Evolutionary conservation across 140 eudicot species (phyloP).

Genomic region (Flaveria floridana): DNA sequence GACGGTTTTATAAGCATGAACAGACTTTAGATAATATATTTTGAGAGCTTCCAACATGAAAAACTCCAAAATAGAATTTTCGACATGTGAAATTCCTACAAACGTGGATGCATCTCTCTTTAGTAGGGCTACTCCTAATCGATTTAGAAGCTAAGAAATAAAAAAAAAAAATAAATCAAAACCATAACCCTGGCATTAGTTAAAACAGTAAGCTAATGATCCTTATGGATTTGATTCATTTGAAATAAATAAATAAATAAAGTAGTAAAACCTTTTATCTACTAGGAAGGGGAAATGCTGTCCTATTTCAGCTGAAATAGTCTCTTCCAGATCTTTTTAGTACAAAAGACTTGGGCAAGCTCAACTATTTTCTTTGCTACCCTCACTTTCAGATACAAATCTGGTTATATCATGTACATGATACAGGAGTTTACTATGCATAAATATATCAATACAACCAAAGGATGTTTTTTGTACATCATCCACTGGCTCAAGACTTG

Average conservation of each 20-base stretch:
- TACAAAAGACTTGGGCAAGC: background rate
- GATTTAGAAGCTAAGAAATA: background rate
- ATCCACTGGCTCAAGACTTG: background rate
- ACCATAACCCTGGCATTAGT: background rate
- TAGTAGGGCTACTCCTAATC: background rate
- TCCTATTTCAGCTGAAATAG: constrained; percentile 5
- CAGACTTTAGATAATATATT: background rate
- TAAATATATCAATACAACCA: background rate
- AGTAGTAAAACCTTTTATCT: background rate
- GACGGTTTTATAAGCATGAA: constrained; percentile 8
- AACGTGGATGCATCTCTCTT: background rate
- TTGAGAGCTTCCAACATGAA: background rate
- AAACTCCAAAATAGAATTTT: background rate
- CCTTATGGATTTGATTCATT: constrained; percentile 5
- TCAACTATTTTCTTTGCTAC: background rate
- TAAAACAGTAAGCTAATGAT: background rate
- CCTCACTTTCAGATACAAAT: background rate
- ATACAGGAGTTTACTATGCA: background rate
- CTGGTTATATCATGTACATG: constrained; percentile 10
- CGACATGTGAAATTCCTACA: constrained; percentile 10
- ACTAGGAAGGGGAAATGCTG: background rate
- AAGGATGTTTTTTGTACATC: constrained; percentile 10
- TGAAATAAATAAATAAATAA: background rate
- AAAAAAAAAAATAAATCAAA: background rate
- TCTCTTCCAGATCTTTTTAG: background rate